phyloP scores from a whole-genome alignment of 768 basidiomycete species.

The Dacryopinax spathularia region DNA sequence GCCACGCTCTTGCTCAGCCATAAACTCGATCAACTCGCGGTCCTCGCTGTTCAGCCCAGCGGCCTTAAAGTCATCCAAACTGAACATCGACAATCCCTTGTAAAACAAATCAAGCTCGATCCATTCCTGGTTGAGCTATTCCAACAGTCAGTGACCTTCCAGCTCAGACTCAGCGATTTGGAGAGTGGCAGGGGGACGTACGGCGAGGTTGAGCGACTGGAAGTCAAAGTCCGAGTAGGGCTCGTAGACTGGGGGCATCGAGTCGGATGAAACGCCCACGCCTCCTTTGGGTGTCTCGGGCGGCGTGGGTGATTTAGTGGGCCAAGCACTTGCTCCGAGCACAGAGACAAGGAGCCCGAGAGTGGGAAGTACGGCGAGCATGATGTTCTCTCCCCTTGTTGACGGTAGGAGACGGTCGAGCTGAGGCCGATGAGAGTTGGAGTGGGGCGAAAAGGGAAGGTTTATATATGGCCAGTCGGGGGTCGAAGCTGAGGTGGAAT shows the following conservation, averaged over 20 bases:
- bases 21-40: slow-evolving; percentile 42
- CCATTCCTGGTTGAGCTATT: slow-evolving; percentile 42
- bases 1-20: slow-evolving; percentile 51
- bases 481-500: no score
- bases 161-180: no score
- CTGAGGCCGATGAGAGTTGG: background rate
- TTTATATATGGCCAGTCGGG: background rate
- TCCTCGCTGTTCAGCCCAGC: slow-evolving; percentile 42
- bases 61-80: slow-evolving; percentile 39
- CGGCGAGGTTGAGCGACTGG: slow-evolving; percentile 28
- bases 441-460: background rate
- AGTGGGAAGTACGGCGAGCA: background rate
- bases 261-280: slow-evolving; percentile 2
- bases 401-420: no score
- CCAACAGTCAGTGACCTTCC: background rate
- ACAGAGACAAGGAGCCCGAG: background rate
- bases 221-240: slow-evolving; percentile 35
- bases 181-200: background rate
- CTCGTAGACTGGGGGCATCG: slow-evolving; percentile 21
- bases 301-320: no score
- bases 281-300: background rate
- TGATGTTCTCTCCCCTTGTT: background rate
- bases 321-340: background rate
- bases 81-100: slow-evolving; percentile 41
- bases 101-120: slow-evolving; percentile 45